Evolutionary conservation across 345 rosid genomes (phyloP), one percentile per base, ranked within the genome.

Genomic region (Gossypioides kirkii): DNA sequence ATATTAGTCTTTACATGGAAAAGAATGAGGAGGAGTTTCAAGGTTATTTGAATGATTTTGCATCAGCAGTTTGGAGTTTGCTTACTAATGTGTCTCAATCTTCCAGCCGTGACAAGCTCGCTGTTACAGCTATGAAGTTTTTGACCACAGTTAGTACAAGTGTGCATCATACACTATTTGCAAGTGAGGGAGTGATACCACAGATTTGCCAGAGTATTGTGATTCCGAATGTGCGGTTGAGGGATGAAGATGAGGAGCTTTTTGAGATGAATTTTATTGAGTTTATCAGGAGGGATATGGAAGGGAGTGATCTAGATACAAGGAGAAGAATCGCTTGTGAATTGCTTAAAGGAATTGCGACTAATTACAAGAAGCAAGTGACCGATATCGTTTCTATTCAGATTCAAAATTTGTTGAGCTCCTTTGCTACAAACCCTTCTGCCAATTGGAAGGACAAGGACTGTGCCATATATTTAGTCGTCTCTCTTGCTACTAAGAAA

Each of bases 251-350:
- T 73, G 99, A 91, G 77, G 99, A 96, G 70, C 90, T 96, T 13
- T 96, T 96, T 71, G 99, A 93, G 80, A 96, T 91, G 96, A 96
- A 96, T 73, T 96, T 84, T 61, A 81, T 96, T 10, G 99, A 96
- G 88, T 96, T 93, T 73, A 90, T 96, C 71, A 87, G 98, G 81
- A 91, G 99, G 78, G 99, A 96, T 77, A 96, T 96, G 99, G 99
- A 96, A 76, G 98, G 99, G 52, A 96, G 99, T 75, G 99, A 96
- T 82, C 83, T 90, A 78, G 99, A 96, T 41, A 96, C 99, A 5
- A 88, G 95, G 79, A 93, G 99, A 82, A 93, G 99, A 79, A 96
- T 96, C 73, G 98, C 98, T 0, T 96, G 99, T 74, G 99, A 96
- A 69, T 80, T 96, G 72, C 90, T 96, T 25, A 96, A 96, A 78